Evolutionary conservation across 805 yeast species (phyloP).

Genomic region (Cyberlindnera saturnus): DNA sequence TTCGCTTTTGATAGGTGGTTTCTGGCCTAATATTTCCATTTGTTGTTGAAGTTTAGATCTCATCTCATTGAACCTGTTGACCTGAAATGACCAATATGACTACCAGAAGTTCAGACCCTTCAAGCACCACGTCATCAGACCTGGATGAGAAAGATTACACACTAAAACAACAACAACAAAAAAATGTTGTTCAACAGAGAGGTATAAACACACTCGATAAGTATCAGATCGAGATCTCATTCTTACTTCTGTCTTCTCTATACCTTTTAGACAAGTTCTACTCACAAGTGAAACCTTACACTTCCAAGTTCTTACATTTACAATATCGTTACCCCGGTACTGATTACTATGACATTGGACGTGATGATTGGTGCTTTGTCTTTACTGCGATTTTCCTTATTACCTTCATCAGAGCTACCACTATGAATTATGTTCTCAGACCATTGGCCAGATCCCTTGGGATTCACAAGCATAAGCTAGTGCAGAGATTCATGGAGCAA

Average conservation of each 20-base stretch:
- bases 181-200: background rate
- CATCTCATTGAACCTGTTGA: too few relatives aligned
- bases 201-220: constrained; percentile 18
- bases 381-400: constrained; percentile 48
- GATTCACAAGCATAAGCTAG: constrained; percentile 44
- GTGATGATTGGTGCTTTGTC: constrained; percentile 49
- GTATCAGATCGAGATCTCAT: constrained; percentile 26
- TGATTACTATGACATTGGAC: constrained; percentile 45
- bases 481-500: constrained; percentile 77
- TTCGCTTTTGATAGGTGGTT: too few relatives aligned
- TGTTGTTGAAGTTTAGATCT: too few relatives aligned
- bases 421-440: constrained; percentile 50
- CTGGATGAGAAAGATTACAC: constrained; percentile 2
- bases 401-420: constrained; percentile 51
- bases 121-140: constrained; percentile 6
- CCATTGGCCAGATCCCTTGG: constrained; percentile 47
- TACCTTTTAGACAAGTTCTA: constrained; percentile 19
- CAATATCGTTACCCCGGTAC: constrained; percentile 31
- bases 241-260: constrained; percentile 16
- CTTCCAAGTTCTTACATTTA: constrained; percentile 33
- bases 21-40: too few relatives aligned
- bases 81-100: too few relatives aligned
- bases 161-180: background rate
- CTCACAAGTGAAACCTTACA: constrained; percentile 23
- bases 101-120: constrained; percentile 1